A percentile compares a stretch with the other conserved stretches of the same genome.
Conservation (phyloP, 345 rosid species). For the Mallotus nudiflorus region DNA sequence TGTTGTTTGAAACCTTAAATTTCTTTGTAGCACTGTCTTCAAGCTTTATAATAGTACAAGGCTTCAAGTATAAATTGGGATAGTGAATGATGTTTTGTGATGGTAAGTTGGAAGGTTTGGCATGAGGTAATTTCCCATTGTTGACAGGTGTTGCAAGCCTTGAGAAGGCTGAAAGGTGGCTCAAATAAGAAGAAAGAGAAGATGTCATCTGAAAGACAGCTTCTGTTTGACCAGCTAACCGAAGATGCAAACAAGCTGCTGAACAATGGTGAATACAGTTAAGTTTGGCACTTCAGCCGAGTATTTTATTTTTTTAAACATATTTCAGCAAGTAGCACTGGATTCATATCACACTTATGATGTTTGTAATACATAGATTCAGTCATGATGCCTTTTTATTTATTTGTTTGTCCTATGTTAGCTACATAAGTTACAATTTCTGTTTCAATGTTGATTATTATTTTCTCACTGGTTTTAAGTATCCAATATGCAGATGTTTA, state of each 20-base stretch:
- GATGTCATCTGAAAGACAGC: constrained; percentile 78
- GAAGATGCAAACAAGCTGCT: constrained; percentile 87
- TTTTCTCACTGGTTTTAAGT: constrained; percentile 18
- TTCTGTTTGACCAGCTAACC: constrained; percentile 89
- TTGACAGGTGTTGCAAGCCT: constrained; percentile 77
- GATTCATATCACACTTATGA: not conserved
- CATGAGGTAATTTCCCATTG: constrained; percentile 14
- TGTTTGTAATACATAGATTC: not conserved
- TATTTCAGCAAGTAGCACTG: too few species aligned
- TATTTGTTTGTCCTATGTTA: not conserved
- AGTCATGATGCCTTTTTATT: not conserved
- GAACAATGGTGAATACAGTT: constrained; percentile 88
- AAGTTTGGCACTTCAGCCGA: constrained; percentile 35
- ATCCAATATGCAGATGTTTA: constrained; percentile 66
- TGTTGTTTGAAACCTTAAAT: not conserved
- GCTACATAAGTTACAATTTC: not conserved
- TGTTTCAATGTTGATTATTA: constrained; percentile 3
- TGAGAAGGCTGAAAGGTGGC: constrained; percentile 86
- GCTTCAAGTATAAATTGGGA: not conserved
- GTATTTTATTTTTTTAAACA: too few species aligned
- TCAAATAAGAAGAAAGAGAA: constrained; percentile 74
- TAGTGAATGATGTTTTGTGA: not conserved
- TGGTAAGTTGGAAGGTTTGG: not conserved
- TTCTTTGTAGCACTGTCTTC: not conserved
- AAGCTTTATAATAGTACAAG: not conserved